Evolutionary conservation across 148 eudicot genomes (phyloP), one percentile per base, ranked within the genome.

Genomic region (Chenopodium suecicum): DNA sequence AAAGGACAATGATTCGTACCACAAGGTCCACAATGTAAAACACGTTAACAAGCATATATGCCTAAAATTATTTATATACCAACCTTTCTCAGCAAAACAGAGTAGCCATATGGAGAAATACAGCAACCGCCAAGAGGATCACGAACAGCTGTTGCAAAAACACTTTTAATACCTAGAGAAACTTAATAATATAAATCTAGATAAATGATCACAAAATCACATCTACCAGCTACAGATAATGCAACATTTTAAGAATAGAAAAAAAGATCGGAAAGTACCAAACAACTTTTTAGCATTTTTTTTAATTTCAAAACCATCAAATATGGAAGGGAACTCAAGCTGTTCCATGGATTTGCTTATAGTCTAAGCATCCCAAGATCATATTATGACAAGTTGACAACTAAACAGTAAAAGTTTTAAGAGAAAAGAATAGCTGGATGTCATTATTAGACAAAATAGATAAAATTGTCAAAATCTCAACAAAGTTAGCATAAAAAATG

Each of bases 61-160:
- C 46, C 25, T 44, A 62, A 25, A 63, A 60, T 60, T 70, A 72
- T 62, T 71, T 27, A 37, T 8, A 73, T 4, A 74, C 84, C 76
- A 58, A 97, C 99, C 99, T 97, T 94, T 75, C 82, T 89, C 78
- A 97, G 85, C 92, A 97, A 76, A 75, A 91, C 83, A 79, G 98
- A 88, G 84, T 94, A 97, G 47, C 99, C 99, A 85, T 89, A 88
- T 20, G 99, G 98, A 54, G 92, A 90, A 72, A 97, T 77, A 82
- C 93, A 65, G 79, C 99, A 97, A 74, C 99, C 99, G 66, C 99
- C 99, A 86, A 97, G 96, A 84, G 99, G 99, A 88, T 97, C 99
- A 70, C 85, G 86, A 44, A 88, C 72, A 54, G 99, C 99, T 97
- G 93, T 82, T 80, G 85, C 85, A 83, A 78, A 79, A 93, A 78